These are phyloP conservation scores for Eucalyptus marginata DNA, from an alignment of 345 rosid species.

Conservation along the genomic window DNA sequence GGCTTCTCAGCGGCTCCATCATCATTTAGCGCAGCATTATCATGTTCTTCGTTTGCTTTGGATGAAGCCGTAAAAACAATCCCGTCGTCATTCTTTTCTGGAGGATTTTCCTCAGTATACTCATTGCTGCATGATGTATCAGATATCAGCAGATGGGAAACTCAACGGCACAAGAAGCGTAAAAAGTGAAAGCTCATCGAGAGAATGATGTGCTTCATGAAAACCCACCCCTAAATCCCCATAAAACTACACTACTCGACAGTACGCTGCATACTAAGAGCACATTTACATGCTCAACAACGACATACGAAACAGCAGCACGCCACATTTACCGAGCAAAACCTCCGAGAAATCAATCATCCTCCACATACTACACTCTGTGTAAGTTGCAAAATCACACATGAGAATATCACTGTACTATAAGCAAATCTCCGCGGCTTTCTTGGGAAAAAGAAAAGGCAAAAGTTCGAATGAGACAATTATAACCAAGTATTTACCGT, in stretches of 20 bases:
- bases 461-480: neutral
- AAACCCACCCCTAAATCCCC: neutral
- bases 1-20: neutral
- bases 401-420: neutral
- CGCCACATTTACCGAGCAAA: neutral
- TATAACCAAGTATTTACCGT: neutral
- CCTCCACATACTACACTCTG: neutral
- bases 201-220: neutral
- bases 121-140: slow-evolving; percentile 22
- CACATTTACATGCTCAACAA: neutral
- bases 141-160: neutral
- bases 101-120: slow-evolving; percentile 6
- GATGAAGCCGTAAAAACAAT: neutral
- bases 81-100: neutral
- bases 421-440: neutral
- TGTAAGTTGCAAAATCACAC: neutral
- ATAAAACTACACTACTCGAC: neutral
- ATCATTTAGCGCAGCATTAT: neutral
- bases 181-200: neutral
- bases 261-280: neutral
- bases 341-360: neutral
- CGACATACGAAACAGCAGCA: neutral
- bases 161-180: neutral
- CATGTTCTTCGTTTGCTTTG: slow-evolving; percentile 2
- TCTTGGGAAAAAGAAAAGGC: neutral